Conservation (phyloP, 805 yeast species). For the Candida qinlingensis region DNA sequence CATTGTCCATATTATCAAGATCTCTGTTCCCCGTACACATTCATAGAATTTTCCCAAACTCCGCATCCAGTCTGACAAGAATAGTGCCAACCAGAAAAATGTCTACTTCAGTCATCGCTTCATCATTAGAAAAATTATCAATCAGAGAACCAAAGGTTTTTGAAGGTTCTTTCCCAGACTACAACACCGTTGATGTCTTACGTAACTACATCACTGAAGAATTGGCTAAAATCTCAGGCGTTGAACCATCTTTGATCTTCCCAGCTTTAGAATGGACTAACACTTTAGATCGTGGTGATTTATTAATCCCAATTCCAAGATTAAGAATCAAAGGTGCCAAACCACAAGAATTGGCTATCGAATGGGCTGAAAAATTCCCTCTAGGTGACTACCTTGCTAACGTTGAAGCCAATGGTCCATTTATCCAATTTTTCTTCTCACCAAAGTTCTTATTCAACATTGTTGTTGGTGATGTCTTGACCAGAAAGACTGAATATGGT, state of each 20-base stretch:
- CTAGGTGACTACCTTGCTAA: conserved; percentile 60
- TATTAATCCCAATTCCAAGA: conserved; percentile 89
- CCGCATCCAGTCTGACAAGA: background rate
- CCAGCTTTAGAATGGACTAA: conserved; percentile 86
- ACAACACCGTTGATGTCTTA: conserved; percentile 79
- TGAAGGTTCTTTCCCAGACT: conserved; percentile 66
- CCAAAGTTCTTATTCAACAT: conserved; percentile 59
- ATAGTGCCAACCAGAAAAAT: conserved; percentile 12
- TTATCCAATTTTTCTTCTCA: conserved; percentile 82
- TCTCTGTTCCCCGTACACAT: background rate
- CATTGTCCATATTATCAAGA: background rate
- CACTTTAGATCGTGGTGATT: conserved; percentile 86
- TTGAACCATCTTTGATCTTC: conserved; percentile 61
- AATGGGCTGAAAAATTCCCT: conserved; percentile 78
- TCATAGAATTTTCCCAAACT: background rate
- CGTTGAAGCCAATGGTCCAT: conserved; percentile 83
- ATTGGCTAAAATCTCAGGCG: conserved; percentile 66
- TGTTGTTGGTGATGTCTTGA: conserved; percentile 65
- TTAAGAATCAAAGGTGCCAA: conserved; percentile 78
- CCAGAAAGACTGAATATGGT: conserved; percentile 61
- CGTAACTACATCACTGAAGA: conserved; percentile 86
- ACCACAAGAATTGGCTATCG: conserved; percentile 65
- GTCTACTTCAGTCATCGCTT: conserved; percentile 25
- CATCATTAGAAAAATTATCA: conserved; percentile 30
- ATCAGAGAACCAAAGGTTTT: conserved; percentile 37